Evolutionary conservation across 106 monocot genomes (phyloP).

Genomic region (Cymbidium sinense): DNA sequence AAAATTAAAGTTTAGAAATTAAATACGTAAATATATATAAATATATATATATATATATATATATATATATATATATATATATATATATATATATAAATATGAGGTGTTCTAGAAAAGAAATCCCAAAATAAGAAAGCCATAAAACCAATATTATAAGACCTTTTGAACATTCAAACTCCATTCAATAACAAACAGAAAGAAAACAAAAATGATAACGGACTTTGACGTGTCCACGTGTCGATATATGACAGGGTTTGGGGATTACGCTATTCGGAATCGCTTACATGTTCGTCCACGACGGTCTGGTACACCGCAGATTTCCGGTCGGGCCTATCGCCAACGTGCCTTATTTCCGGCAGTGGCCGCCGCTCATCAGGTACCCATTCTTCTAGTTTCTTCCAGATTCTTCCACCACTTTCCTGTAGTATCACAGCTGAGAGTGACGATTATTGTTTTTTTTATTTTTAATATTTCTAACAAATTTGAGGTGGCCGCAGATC

Average conservation of each 20-base stretch:
- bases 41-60: too few relatives aligned
- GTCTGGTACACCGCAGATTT: conserved; percentile 86
- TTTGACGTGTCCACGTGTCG: too few relatives aligned
- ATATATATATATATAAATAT: too few relatives aligned
- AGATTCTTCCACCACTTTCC: not conserved
- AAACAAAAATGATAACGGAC: too few relatives aligned
- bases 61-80: too few relatives aligned
- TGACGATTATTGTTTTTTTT: not conserved
- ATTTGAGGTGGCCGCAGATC: conserved; percentile 36
- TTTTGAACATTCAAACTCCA: too few relatives aligned
- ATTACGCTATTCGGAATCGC: conserved; percentile 89
- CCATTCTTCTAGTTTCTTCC: not conserved
- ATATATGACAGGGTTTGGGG: conserved; percentile 58
- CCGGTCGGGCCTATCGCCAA: conserved; percentile 84
- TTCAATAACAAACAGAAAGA: too few relatives aligned
- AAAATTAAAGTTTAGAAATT: too few relatives aligned
- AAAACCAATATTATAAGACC: too few relatives aligned
- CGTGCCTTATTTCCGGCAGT: conserved; percentile 84
- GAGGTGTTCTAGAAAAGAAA: too few relatives aligned
- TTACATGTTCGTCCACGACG: conserved; percentile 96
- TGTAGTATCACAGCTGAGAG: not conserved
- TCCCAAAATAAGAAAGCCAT: too few relatives aligned
- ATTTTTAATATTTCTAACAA: not conserved
- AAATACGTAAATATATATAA: too few relatives aligned
- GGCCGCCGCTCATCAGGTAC: conserved; percentile 84